Conservation (phyloP, 345 rosid genomes). For the Psidium friedrichsthalianum region DNA sequence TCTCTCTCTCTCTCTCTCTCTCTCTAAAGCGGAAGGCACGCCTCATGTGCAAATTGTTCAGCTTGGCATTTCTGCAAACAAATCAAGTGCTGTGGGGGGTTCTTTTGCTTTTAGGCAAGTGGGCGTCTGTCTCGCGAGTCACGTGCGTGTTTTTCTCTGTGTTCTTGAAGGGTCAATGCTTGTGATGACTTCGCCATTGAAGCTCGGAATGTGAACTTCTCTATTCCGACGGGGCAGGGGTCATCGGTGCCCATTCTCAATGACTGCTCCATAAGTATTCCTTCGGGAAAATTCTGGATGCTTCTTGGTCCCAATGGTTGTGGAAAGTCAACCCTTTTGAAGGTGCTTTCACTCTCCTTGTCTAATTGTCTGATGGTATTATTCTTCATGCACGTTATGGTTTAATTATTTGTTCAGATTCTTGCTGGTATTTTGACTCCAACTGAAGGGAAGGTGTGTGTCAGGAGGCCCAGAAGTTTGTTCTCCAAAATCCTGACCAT, state of each 20-base stretch:
- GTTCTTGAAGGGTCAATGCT: conserved; percentile 21
- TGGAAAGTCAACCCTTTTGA: conserved; percentile 93
- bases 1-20: background rate
- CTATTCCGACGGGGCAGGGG: conserved; percentile 47
- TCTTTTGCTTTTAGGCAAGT: background rate
- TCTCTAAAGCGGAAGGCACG: background rate
- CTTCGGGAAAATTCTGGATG: conserved; percentile 87
- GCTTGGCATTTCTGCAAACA: conserved; percentile 19
- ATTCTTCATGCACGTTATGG: background rate
- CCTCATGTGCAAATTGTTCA: background rate
- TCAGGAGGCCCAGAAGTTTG: conserved; percentile 68
- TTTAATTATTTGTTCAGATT: conserved; percentile 34
- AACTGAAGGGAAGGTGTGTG: conserved; percentile 40
- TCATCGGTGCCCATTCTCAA: conserved; percentile 45
- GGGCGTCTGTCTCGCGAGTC: background rate
- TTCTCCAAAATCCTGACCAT: conserved; percentile 89
- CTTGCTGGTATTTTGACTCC: conserved; percentile 85
- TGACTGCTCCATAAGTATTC: conserved; percentile 65
- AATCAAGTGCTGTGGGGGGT: background rate
- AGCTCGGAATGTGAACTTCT: conserved; percentile 57
- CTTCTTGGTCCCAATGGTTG: conserved; percentile 96
- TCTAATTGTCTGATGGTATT: background rate
- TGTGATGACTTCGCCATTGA: conserved; percentile 38
- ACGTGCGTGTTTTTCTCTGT: background rate
- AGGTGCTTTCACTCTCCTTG: conserved; percentile 24